Evolutionary conservation across 2,329 filamentous ascomycete species (phyloP).

Genomic region (Ascochyta pisi): DNA sequence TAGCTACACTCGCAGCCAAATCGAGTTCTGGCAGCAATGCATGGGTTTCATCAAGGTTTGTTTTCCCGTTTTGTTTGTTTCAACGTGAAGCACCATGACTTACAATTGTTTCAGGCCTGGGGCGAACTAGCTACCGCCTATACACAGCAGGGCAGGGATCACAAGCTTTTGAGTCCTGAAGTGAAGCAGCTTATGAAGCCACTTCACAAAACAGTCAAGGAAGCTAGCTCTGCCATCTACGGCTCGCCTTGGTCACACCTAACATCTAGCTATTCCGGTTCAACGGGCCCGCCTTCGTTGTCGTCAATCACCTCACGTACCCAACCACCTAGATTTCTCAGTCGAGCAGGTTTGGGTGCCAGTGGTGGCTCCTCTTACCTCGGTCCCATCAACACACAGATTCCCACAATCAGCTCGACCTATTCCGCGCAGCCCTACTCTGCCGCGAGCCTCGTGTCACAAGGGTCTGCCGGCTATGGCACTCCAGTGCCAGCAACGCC

Average conservation of each 20-base stretch:
- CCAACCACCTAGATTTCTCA: conserved; percentile 41
- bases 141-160: conserved; percentile 45
- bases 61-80: conserved; percentile 24
- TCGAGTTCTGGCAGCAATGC: conserved; percentile 73
- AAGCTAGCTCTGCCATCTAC: conserved; percentile 76
- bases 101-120: conserved; percentile 62
- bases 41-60: conserved; percentile 70
- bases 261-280: conserved; percentile 42
- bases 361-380: conserved; percentile 38
- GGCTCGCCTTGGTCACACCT: conserved; percentile 68
- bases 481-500: conserved; percentile 80
- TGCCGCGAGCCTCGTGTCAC: conserved; percentile 34
- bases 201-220: conserved; percentile 82
- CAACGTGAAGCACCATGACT: conserved; percentile 33
- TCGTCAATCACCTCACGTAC: conserved; percentile 46
- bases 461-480: conserved; percentile 54
- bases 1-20: conserved; percentile 71
- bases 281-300: conserved; percentile 42
- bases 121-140: conserved; percentile 63
- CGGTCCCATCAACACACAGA: conserved; percentile 47
- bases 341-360: conserved; percentile 34
- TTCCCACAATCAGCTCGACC: conserved; percentile 37
- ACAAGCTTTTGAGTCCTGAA: conserved; percentile 65
- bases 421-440: conserved; percentile 40
- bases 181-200: conserved; percentile 77